Base-by-base conservation (phyloP, 2,329 filamentous ascomycete genomes). In the Chaetomiaceae sp. region DNA sequence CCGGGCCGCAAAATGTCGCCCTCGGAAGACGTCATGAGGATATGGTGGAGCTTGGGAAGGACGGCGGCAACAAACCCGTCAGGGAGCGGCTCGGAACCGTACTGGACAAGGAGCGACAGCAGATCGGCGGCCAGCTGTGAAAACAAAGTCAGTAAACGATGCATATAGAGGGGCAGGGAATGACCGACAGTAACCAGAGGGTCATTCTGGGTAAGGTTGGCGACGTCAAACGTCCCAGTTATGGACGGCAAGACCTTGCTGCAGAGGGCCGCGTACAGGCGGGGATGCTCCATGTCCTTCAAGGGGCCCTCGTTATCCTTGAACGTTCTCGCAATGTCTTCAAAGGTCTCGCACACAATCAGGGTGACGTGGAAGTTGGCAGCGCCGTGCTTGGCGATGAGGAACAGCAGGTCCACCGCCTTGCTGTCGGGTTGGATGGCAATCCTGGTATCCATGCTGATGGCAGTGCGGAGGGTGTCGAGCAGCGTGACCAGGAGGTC, bases 401-500 rank as follows among this genome's bases (percentile, higher is more conserved):
- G 82, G 72, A 99, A 97, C 8, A 99, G 81, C 14, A 91, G 75
- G 63, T 94, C 87, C 6, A 96, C 75, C 20, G 92, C 89, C 53
- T 85, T 81, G 42, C 87, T 82, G 12, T 87, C 84, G 14, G 80
- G 81, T 0, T 85, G 82, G 20, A 96, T 79, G 20, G 88, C 85
- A 49, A 94, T 83, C 15, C 79, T 78, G 3, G 88, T 82, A 63
- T 96, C 86, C 51, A 96, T 80, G 62, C 86, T 79, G 63, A 97
- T 94, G 25, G 88, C 86, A 62, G 91, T 85, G 47, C 90, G 83
- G 3, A 97, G 76, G 1, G 91, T 88, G 70, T 96, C 91, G 6
- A 92, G 88, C 29, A 99, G 76, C 0, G 91, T 92, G 14, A 95
- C 89, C 61, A 96, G 84, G 51, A 97, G 81, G 68, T 99, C 94